These are phyloP conservation scores for Cytospora piceae DNA, from an alignment of 2,329 filamentous ascomycete genomes.

Conservation along the genomic window DNA sequence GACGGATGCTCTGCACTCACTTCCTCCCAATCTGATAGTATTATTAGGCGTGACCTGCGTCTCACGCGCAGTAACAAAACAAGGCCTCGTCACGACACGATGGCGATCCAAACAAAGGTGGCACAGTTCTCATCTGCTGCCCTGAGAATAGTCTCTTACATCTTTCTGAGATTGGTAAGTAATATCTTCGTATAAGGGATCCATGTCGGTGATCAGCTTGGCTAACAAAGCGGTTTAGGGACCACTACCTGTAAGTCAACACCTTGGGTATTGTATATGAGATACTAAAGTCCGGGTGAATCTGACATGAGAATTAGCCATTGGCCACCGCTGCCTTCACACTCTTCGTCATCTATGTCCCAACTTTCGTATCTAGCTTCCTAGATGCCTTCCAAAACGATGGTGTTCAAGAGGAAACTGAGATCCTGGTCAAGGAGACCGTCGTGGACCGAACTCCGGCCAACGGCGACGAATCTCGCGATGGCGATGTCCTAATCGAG, in stretches of 20 bases:
- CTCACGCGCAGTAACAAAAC: not conserved
- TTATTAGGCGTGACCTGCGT: not conserved
- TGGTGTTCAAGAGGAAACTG: slow-evolving; percentile 63
- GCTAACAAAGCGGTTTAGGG: slow-evolving; percentile 35
- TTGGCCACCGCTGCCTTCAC: slow-evolving; percentile 53
- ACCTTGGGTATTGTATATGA: not conserved
- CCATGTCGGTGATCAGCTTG: not conserved
- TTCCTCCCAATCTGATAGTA: not conserved
- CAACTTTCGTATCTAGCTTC: slow-evolving; percentile 65
- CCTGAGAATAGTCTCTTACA: slow-evolving; percentile 54
- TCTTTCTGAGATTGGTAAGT: slow-evolving; percentile 67
- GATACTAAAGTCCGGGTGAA: not conserved
- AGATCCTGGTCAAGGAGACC: slow-evolving; percentile 57
- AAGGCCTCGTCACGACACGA: slow-evolving; percentile 28
- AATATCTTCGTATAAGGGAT: too few species aligned
- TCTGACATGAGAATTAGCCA: slow-evolving; percentile 25
- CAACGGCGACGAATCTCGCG: slow-evolving; percentile 24
- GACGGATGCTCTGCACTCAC: not conserved
- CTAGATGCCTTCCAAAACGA: slow-evolving; percentile 60
- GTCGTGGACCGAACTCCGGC: slow-evolving; percentile 33
- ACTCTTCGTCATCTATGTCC: slow-evolving; percentile 67
- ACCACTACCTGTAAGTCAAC: slow-evolving; percentile 42
- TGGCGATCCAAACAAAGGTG: slow-evolving; percentile 40
- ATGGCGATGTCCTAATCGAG: slow-evolving; percentile 45
- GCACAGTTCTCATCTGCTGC: slow-evolving; percentile 52